These are phyloP conservation scores for Cinchona pubescens DNA, from an alignment of 257 asterid genomes.

Conservation along the genomic window DNA sequence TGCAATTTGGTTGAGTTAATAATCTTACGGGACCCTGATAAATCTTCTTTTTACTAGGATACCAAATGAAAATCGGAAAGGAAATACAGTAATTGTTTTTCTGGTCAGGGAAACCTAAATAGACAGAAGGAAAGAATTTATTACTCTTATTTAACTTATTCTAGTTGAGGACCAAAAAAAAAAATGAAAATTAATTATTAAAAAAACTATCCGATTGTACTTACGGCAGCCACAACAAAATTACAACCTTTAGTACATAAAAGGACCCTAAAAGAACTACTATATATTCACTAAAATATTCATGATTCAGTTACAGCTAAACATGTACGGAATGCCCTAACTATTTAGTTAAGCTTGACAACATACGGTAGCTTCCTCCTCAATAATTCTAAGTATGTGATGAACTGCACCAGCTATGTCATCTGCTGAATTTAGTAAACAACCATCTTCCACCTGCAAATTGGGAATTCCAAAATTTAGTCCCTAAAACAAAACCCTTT, in stretches of 20 bases:
- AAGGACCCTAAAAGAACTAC: conserved; percentile 11
- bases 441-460: conserved; percentile 90
- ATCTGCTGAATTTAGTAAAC: conserved; percentile 85
- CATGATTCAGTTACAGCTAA: not conserved
- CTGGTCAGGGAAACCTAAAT: not conserved
- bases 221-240: conserved; percentile 8
- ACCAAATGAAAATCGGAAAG: not conserved
- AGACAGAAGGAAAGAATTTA: not conserved
- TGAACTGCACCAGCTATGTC: conserved; percentile 87
- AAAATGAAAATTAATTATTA: too few relatives aligned
- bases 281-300: conserved; percentile 15
- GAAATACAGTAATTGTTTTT: not conserved
- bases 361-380: conserved; percentile 68
- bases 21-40: not conserved
- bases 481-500: conserved; percentile 15
- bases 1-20: not conserved
- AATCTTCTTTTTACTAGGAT: not conserved
- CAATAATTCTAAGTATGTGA: conserved; percentile 90
- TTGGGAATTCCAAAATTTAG: not conserved
- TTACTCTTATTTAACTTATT: conserved; percentile 7
- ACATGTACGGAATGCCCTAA: conserved; percentile 2
- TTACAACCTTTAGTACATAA: conserved; percentile 18
- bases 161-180: not conserved
- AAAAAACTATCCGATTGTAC: conserved; percentile 7
- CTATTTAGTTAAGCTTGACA: conserved; percentile 43